These are phyloP conservation scores for Plasmodium vinckei DNA, from an alignment of 169 alveolate species.

Conservation along the genomic window DNA sequence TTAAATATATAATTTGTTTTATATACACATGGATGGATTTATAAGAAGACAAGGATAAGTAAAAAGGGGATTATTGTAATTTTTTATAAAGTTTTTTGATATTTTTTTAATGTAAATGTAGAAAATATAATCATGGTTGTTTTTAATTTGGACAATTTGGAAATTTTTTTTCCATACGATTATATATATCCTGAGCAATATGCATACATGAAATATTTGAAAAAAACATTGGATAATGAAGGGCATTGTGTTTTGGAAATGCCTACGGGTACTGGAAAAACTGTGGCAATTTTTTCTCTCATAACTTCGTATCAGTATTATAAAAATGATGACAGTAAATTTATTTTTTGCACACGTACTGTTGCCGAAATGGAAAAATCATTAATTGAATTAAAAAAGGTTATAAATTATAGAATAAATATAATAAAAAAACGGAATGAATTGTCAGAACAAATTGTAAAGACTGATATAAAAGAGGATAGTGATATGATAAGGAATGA, in stretches of 20 bases:
- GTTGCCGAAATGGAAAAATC: conserved; percentile 99
- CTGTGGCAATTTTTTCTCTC: conserved; percentile 95
- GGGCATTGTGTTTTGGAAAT: conserved; percentile 98
- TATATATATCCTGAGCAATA: conserved; percentile 96
- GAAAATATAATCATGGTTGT: conserved; percentile 82
- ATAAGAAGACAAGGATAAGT: too few species aligned
- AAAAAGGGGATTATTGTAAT: too few species aligned
- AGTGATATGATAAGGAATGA: conserved; percentile 10
- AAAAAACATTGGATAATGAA: conserved; percentile 90
- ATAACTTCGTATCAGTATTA: conserved; percentile 93
- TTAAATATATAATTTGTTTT: too few species aligned
- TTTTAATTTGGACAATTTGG: conserved; percentile 92
- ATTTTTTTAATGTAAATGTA: too few species aligned
- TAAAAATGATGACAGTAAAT: conserved; percentile 89
- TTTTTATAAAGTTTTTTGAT: too few species aligned
- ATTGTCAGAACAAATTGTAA: conserved; percentile 80
- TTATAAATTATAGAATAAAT: conserved; percentile 86
- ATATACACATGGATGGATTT: too few species aligned
- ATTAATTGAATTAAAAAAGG: conserved; percentile 93
- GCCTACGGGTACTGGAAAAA: conserved; percentile 99
- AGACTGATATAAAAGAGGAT: conserved; percentile 3
- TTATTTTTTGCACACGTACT: conserved; percentile 94
- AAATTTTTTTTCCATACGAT: conserved; percentile 95
- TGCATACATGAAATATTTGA: conserved; percentile 93
- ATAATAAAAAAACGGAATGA: conserved; percentile 3